phyloP scores from a whole-genome alignment of 2,329 filamentous ascomycete genomes.

The Fusarium sp. region DNA sequence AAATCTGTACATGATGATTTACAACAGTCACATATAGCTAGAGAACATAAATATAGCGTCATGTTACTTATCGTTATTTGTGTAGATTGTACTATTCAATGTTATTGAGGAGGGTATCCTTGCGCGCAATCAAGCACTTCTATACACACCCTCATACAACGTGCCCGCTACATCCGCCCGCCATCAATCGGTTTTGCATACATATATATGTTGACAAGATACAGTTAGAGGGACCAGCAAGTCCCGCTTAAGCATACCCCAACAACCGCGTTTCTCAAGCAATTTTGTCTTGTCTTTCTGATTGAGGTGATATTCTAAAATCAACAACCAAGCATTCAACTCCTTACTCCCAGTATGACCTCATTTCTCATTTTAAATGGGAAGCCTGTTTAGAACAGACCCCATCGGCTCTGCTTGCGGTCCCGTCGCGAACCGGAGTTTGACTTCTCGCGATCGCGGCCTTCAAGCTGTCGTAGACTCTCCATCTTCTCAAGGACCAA shows the following conservation, averaged over 20 bases:
- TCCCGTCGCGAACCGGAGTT: constrained; percentile 37
- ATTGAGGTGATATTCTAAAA: constrained; percentile 36
- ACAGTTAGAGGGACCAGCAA: neutral
- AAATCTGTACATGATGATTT: neutral
- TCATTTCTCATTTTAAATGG: constrained; percentile 40
- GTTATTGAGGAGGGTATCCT: constrained; percentile 47
- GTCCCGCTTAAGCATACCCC: neutral
- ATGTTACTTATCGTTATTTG: neutral
- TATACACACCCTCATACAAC: constrained; percentile 30
- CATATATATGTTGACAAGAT: constrained; percentile 3
- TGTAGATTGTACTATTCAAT: constrained; percentile 8
- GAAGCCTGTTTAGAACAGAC: constrained; percentile 54
- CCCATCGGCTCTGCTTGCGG: constrained; percentile 58
- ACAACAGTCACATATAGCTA: neutral
- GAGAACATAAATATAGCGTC: neutral
- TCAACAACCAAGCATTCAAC: constrained; percentile 39
- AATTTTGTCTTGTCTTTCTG: constrained; percentile 11
- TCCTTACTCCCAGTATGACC: constrained; percentile 42
- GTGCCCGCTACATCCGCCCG: neutral
- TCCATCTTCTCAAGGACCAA: constrained; percentile 97
- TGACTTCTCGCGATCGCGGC: constrained; percentile 68
- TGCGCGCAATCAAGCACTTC: constrained; percentile 31
- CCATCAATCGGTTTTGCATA: neutral
- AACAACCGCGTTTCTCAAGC: neutral
- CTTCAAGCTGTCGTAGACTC: constrained; percentile 84